phyloP scores from a whole-genome alignment of 2,329 filamentous ascomycete genomes.

The Stagonosporopsis tanaceti region DNA sequence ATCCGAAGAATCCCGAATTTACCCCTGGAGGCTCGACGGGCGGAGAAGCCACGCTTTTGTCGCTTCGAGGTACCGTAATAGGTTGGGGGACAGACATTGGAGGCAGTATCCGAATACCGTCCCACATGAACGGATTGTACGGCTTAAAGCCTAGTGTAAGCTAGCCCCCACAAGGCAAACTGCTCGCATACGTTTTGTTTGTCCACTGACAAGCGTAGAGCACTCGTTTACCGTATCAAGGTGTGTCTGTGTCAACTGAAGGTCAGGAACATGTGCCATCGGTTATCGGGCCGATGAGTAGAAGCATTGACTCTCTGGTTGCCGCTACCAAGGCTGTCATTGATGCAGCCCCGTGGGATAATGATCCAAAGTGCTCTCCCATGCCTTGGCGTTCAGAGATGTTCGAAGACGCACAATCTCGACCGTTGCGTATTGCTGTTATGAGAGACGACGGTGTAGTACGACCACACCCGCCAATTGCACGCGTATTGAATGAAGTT shows the following conservation, averaged over 20 bases:
- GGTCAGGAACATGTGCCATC: slow-evolving; percentile 72
- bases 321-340: slow-evolving; percentile 59
- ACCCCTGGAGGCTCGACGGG: slow-evolving; percentile 66
- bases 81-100: slow-evolving; percentile 68
- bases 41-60: slow-evolving; percentile 65
- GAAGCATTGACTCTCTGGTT: slow-evolving; percentile 60
- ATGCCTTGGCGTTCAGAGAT: slow-evolving; percentile 62
- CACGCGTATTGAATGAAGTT: slow-evolving; percentile 54
- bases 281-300: slow-evolving; percentile 66
- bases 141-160: slow-evolving; percentile 60
- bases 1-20: slow-evolving; percentile 64
- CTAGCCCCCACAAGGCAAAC: slow-evolving; percentile 3
- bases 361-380: slow-evolving; percentile 63
- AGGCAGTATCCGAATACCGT: slow-evolving; percentile 65
- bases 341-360: slow-evolving; percentile 59
- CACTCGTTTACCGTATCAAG: slow-evolving; percentile 64
- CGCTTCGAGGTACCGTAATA: slow-evolving; percentile 60
- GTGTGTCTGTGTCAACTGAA: slow-evolving; percentile 67
- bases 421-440: slow-evolving; percentile 60
- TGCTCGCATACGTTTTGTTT: slow-evolving; percentile 2
- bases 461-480: slow-evolving; percentile 62
- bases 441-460: slow-evolving; percentile 64
- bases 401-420: slow-evolving; percentile 52
- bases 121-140: slow-evolving; percentile 67
- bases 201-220: slow-evolving; percentile 53